Evolutionary conservation across 192 early-diverging fungal species (phyloP).

Genomic region (Mortierella antarctica): DNA sequence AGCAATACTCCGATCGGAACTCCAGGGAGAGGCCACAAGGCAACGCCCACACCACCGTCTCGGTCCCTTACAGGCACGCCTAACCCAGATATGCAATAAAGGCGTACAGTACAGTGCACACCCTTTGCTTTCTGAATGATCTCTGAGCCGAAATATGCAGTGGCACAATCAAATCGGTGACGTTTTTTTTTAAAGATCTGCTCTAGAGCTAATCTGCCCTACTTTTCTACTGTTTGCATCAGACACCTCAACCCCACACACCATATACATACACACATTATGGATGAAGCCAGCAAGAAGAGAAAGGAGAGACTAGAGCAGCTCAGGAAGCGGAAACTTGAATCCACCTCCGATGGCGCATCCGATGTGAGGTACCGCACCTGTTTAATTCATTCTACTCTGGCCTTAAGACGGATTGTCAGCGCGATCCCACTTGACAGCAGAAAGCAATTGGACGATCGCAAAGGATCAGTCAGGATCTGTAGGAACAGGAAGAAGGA

Average conservation of each 20-base stretch:
- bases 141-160: no score
- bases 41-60: conserved; percentile 18
- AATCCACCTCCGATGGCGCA: conserved; percentile 22
- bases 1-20: background rate
- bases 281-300: conserved; percentile 72
- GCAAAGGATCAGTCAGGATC: no score
- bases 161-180: no score
- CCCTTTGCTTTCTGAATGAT: no score
- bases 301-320: conserved; percentile 77
- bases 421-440: no score
- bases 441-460: no score
- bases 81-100: background rate
- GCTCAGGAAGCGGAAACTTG: conserved; percentile 65
- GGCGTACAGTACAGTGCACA: no score
- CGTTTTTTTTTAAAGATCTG: no score
- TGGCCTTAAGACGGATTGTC: no score
- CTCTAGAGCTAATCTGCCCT: no score
- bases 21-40: conserved; percentile 1
- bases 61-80: conserved; percentile 38
- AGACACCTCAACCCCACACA: background rate
- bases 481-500: no score
- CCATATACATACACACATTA: conserved; percentile 6
- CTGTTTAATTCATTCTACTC: background rate
- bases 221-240: no score
- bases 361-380: conserved; percentile 33